Conservation (phyloP, 306 rosid species). For the Cajanus cajan region DNA sequence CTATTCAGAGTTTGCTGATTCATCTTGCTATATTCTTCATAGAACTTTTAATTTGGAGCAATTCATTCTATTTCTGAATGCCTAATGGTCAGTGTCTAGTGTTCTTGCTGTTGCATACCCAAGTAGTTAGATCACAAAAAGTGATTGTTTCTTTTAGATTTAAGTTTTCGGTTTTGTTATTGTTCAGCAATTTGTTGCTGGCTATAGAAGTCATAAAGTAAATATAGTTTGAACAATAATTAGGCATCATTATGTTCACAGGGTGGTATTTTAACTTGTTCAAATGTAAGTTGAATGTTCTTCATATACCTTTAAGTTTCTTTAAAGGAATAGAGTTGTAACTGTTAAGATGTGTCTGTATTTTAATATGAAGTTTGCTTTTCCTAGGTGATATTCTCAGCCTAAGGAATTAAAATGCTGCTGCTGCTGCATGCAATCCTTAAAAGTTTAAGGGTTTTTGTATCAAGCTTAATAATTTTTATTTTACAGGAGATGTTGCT, state of each 20-base stretch:
- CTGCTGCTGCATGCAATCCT: slow-evolving; percentile 15
- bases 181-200: not conserved
- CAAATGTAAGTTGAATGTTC: not conserved
- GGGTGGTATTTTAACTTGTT: not conserved
- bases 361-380: slow-evolving; percentile 8
- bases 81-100: not conserved
- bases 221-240: slow-evolving; percentile 2
- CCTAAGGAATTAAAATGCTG: not conserved
- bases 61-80: not conserved
- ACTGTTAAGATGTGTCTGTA: not conserved
- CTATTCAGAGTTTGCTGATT: not conserved
- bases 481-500: slow-evolving; percentile 90
- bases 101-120: not conserved
- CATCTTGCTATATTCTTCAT: not conserved
- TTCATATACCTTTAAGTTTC: not conserved
- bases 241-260: not conserved
- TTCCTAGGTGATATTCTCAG: not conserved
- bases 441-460: not conserved
- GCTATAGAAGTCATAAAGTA: not conserved
- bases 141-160: not conserved
- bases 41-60: not conserved
- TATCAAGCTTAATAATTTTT: slow-evolving; percentile 15
- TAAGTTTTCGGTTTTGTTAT: not conserved
- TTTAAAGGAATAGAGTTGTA: not conserved
- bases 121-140: not conserved